A percentile compares a stretch with the other conserved stretches of the same genome.
phyloP scores from a whole-genome alignment of 1,284 basidiomycete genomes.

The Peniophora sp. region DNA sequence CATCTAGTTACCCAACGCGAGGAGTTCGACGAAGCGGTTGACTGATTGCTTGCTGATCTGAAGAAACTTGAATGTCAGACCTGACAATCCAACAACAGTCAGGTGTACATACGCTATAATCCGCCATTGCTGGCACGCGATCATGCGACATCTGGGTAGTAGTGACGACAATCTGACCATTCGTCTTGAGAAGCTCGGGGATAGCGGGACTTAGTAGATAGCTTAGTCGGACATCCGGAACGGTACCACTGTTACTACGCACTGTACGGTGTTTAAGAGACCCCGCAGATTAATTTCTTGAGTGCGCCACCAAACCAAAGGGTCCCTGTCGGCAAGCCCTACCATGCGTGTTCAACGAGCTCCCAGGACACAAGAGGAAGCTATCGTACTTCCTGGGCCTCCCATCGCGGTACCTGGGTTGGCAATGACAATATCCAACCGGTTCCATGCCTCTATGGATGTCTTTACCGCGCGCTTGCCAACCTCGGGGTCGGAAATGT shows the following conservation, averaged over 20 bases:
- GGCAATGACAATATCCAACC: conserved; percentile 8
- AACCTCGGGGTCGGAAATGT: conserved; percentile 1
- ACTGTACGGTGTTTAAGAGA: background rate
- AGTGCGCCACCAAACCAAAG: background rate
- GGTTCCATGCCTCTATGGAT: conserved; percentile 5
- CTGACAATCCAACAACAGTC: no score
- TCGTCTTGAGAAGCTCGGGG: background rate
- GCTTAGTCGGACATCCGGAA: no score
- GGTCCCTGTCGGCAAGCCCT: background rate
- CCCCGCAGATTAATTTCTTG: background rate
- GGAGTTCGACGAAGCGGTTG: background rate
- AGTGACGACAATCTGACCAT: background rate
- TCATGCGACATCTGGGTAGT: background rate
- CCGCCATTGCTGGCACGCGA: background rate
- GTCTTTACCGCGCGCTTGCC: conserved; percentile 4
- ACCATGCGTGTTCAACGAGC: no score
- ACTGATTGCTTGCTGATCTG: background rate
- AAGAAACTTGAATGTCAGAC: no score
- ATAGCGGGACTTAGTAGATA: background rate
- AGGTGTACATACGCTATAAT: background rate
- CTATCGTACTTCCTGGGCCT: no score
- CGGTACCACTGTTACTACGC: no score
- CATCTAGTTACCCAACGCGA: background rate
- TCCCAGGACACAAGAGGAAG: no score
- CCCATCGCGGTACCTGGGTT: conserved; percentile 4